Percentiles rank a stretch among this genome's conserved stretches.
Conservation (phyloP, 768 basidiomycete species). For the Russula sp. region DNA sequence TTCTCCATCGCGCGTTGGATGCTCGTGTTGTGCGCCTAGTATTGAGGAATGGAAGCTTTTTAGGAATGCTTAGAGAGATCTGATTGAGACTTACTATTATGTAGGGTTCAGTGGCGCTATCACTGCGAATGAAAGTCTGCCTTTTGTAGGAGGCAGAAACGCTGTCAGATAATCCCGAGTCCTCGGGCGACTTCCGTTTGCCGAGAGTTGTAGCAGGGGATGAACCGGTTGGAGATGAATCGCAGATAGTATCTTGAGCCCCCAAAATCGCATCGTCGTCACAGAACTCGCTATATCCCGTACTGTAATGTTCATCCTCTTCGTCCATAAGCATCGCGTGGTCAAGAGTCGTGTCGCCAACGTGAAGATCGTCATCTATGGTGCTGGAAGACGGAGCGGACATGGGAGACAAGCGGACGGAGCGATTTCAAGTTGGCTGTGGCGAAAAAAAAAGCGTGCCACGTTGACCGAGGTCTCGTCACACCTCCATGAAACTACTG, state of each 20-base stretch:
- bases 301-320: constrained; percentile 3
- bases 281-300: constrained; percentile 19
- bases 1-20: constrained; percentile 22
- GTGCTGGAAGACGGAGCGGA: not conserved
- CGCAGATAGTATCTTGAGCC: not conserved
- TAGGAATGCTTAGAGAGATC: not conserved
- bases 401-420: not conserved
- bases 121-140: not conserved
- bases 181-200: constrained; percentile 22
- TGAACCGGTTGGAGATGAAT: not conserved
- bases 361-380: too few species aligned
- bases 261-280: constrained; percentile 13
- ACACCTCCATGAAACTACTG: not conserved
- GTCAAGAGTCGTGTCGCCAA: too few species aligned
- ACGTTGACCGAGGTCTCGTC: too few species aligned
- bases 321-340: not conserved
- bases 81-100: constrained; percentile 15
- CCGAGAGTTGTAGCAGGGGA: constrained; percentile 3
- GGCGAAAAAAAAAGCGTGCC: not conserved
- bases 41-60: not conserved
- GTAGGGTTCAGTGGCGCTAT: not conserved
- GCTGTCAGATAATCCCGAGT: too few species aligned
- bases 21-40: constrained; percentile 21
- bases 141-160: constrained; percentile 4
- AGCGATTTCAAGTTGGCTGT: not conserved